These are phyloP conservation scores for Mikania micrantha DNA, from an alignment of 129 eudicot species.

Conservation along the genomic window DNA sequence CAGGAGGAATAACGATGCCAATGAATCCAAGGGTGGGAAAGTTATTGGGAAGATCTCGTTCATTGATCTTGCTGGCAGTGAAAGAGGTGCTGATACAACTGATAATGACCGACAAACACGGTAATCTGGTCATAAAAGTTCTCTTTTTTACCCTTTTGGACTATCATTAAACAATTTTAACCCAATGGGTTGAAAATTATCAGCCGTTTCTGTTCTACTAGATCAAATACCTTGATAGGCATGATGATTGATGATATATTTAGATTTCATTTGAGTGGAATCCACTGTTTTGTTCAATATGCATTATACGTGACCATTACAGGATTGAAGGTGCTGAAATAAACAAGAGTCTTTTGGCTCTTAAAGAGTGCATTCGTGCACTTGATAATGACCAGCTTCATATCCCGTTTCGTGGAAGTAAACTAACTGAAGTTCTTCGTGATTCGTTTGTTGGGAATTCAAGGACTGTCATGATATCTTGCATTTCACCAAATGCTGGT, in stretches of 20 bases:
- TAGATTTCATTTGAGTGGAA: slow-evolving; percentile 3
- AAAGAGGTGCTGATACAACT: slow-evolving; percentile 97
- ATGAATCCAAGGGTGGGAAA: slow-evolving; percentile 64
- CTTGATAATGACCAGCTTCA: slow-evolving; percentile 94
- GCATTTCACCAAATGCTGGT: slow-evolving; percentile 89
- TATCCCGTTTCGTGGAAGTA: slow-evolving; percentile 98
- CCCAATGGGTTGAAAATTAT: background rate
- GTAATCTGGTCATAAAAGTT: slow-evolving; percentile 27
- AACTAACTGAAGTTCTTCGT: slow-evolving; percentile 92
- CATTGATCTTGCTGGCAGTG: slow-evolving; percentile 98
- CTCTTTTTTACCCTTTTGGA: background rate
- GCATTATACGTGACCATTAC: slow-evolving; percentile 13
- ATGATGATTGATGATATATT: background rate
- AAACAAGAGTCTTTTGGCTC: slow-evolving; percentile 89
- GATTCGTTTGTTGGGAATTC: slow-evolving; percentile 96
- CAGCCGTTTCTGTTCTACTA: background rate
- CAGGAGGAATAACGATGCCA: slow-evolving; percentile 52
- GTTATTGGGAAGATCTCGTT: slow-evolving; percentile 87
- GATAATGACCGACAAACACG: slow-evolving; percentile 98
- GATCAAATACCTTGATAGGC: background rate
- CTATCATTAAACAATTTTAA: background rate
- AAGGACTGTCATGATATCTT: slow-evolving; percentile 91
- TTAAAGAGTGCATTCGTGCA: slow-evolving; percentile 96
- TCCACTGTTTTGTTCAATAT: background rate
- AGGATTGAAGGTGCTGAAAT: slow-evolving; percentile 99